Base-by-base conservation (phyloP, 768 basidiomycete genomes). In the Tylopilus sp. region DNA sequence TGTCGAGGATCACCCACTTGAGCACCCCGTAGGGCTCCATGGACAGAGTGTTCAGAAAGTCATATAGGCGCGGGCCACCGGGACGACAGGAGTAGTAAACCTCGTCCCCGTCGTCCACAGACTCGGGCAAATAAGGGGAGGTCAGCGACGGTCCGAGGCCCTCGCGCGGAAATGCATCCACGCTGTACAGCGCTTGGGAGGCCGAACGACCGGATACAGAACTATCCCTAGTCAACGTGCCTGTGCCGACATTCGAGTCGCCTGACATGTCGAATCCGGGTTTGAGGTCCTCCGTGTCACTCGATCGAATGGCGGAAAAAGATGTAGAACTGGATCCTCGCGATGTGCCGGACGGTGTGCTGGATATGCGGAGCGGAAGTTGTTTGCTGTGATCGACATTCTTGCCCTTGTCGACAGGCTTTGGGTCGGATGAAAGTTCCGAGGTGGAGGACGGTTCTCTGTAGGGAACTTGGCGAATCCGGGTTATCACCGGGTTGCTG, bases 1-100 rank as follows among this genome's bases (percentile, higher is more conserved):
- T 70, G 52, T 89, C 87, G 8, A 86, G 44, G 8, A 91, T 73
- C 35, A 77, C 72, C 88, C 88, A 91, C 3, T 77, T 75, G 39
- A 86, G 73, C 2, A 86, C 68, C 3, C 89, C 89, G 53, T 78
- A 90, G 4, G 68, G 70, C 23, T 83, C 79, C 59, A 85, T 63
- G 0, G 86, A 76, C 12, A 86, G 64, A 6, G 77, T 78, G 15
- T 76, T 76, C 38, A 91, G 61, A 6, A 87, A 69, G 60, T 91
- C 88, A 51, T 77, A 88, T 6, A 89, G 61, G 39, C 78, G 78
- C 2, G 81, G 75, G 1, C 86, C 88, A 20, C 79, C 77, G 7
- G 84, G 81, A 22, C 88, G 81, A 58, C 80, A 85, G 6, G 87
- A 88, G 23, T 83, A 73, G 46, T 73, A 70, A 5, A 75, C 75